Conservation (phyloP, 1,284 basidiomycete species). For the Ganoderma boninense region DNA sequence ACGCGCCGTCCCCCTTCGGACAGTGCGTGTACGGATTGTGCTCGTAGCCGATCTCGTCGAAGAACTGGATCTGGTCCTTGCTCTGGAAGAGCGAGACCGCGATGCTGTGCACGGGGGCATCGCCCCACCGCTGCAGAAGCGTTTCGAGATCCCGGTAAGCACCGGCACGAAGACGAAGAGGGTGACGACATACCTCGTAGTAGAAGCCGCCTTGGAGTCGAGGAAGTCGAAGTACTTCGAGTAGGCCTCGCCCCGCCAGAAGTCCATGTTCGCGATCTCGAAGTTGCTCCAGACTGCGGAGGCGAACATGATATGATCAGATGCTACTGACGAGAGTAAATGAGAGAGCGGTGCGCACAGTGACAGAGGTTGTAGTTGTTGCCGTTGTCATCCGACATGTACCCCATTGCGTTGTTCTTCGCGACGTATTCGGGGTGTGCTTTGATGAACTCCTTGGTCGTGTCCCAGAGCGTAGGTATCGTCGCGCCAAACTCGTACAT, state of each 20-base stretch:
- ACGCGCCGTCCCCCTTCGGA: slow-evolving; percentile 50
- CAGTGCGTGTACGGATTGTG: slow-evolving; percentile 63
- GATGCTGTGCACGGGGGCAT: slow-evolving; percentile 84
- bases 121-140: slow-evolving; percentile 67
- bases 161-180: not conserved
- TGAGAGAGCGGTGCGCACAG: slow-evolving; percentile 49
- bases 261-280: slow-evolving; percentile 77
- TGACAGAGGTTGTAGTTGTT: slow-evolving; percentile 79
- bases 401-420: slow-evolving; percentile 72
- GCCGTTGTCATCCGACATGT: slow-evolving; percentile 73
- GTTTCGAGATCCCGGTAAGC: not conserved
- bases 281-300: slow-evolving; percentile 80
- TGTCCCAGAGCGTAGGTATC: slow-evolving; percentile 78
- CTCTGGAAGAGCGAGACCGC: slow-evolving; percentile 70
- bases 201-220: slow-evolving; percentile 81
- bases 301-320: not conserved
- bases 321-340: not conserved
- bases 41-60: slow-evolving; percentile 70
- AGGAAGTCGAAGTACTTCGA: slow-evolving; percentile 77
- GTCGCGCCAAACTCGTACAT: slow-evolving; percentile 82
- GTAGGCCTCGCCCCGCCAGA: slow-evolving; percentile 71
- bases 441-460: slow-evolving; percentile 73
- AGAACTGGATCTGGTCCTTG: slow-evolving; percentile 74
- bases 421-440: slow-evolving; percentile 70
- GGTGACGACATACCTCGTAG: slow-evolving; percentile 62